Evolutionary conservation across 2,329 filamentous ascomycete species (phyloP), one percentile per base, ranked within the genome.

Genomic region (Ambrosiella beaveri): DNA sequence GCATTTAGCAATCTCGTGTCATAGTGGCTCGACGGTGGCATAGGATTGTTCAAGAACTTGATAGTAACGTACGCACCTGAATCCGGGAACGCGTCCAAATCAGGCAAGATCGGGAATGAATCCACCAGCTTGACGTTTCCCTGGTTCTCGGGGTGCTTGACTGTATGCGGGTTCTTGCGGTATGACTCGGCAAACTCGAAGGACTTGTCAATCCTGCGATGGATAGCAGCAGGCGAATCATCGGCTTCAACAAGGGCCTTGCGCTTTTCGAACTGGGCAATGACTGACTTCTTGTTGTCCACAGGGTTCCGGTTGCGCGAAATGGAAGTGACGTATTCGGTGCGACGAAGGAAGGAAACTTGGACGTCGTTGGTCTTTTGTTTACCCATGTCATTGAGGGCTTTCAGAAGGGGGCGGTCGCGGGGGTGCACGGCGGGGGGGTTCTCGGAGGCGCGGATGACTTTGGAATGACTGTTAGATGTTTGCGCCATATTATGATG

Each of bases 321-420:
- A 37, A 72, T 73, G 2, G 78, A 80, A 9, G 86, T 87, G 66
- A 95, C 96, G 72, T 97, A 97, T 70, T 98, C 93, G 58, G 93
- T 97, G 65, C 91, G 82, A 59, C 93, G 88, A 64, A 98, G 79
- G 78, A 98, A 98, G 62, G 88, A 95, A 57, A 95, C 88, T 62
- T 85, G 84, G 15, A 84, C 77, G 62, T 88, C 85, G 62, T 81
- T 80, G 47, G 82, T 79, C 64, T 87, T 86, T 50, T 85, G 84
- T 70, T 95, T 95, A 64, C 88, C 89, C 19, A 98, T 79, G 54
- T 88, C 83, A 40, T 88, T 82, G 40, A 95, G 80, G 5, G 88
- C 86, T 67, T 88, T 81, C 61, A 98, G 80, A 56, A 98, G 83
- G 11, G 82, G 78, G 62, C 87, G 82, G 72, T 98, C 93, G 65